Evolutionary conservation across 352 stramenopile genomes (phyloP), one percentile per base, ranked within the genome.

Genomic region (Pythium coloratum): DNA sequence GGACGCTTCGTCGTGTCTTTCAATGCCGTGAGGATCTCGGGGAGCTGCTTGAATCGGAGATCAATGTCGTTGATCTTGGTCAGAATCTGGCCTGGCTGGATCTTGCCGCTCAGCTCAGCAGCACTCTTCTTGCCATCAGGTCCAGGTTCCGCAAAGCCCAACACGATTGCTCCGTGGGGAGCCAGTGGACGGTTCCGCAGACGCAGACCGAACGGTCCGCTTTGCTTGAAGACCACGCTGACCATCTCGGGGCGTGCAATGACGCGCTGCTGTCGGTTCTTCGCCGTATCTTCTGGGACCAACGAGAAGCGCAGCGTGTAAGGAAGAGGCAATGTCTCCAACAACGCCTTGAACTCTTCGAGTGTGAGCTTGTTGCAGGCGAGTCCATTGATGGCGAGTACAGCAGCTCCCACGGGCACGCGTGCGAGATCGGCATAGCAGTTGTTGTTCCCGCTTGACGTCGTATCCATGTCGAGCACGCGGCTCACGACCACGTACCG

Each of bases 361-460:
- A 91, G 72, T 20, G 77, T 93, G 50, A 95, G 62, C 47, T 91
- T 91, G 46, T 74, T 81, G 64, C 82, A 91, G 30, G 81, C 84
- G 2, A 92, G 64, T 12, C 87, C 82, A 67, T 95, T 95, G 44
- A 95, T 81, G 20, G 85, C 84, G 10, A 95, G 47, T 12, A 93
- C 79, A 49, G 71, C 81, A 14, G 81, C 78, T 2, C 85, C 85
- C 8, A 94, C 59, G 0, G 79, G 84, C 10, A 91, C 74, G 0
- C 75, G 72, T 34, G 76, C 62, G 0, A 90, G 60, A 36, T 90
- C 78, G 1, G 62, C 59, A 30, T 49, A 49, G 32, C 12, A 18
- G 33, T 44, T 58, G 44, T 60, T 71, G 20, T 53, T 55, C 3
- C 54, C 42, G 26, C 32, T 18, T 24, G 49, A n/a, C 2, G 26